Evolutionary conservation across 1,139 yeast species (phyloP).

Genomic region (Yamadazyma friedrichii): DNA sequence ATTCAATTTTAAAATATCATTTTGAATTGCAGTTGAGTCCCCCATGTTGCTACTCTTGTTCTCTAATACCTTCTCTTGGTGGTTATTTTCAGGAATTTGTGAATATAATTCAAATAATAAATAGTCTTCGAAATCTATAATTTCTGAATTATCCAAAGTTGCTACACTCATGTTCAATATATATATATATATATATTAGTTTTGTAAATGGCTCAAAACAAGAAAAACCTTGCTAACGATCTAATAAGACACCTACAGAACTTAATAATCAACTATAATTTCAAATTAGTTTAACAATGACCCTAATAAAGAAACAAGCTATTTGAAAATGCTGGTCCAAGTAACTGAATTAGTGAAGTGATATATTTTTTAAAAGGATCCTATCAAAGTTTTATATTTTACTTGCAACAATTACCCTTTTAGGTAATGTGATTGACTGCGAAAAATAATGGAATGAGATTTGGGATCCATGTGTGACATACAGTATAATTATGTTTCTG

Average conservation of each 20-base stretch:
- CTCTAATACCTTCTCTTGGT: too few species aligned
- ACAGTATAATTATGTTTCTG: background rate
- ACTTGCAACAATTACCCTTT: constrained; percentile 13
- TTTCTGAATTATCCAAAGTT: background rate
- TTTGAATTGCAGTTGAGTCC: background rate
- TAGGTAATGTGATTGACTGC: constrained; percentile 8
- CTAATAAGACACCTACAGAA: background rate
- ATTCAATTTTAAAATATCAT: background rate
- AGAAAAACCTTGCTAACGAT: background rate
- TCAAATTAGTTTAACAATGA: constrained; percentile 1
- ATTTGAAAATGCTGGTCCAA: constrained; percentile 1
- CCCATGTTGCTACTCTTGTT: too few species aligned
- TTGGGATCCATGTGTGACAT: background rate
- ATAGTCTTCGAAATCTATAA: constrained; percentile 2
- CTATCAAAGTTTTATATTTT: background rate
- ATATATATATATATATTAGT: background rate
- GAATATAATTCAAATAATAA: constrained; percentile 4
- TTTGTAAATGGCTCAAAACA: background rate
- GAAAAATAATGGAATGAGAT: too few species aligned
- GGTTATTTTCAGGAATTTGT: background rate
- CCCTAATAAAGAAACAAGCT: background rate
- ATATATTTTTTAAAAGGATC: background rate
- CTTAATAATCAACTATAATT: constrained; percentile 1
- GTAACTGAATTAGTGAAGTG: too few species aligned
- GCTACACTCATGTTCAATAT: background rate